These are phyloP conservation scores for Suhomyces terraborum DNA, from an alignment of 1,139 yeast genomes.

Conservation along the genomic window DNA sequence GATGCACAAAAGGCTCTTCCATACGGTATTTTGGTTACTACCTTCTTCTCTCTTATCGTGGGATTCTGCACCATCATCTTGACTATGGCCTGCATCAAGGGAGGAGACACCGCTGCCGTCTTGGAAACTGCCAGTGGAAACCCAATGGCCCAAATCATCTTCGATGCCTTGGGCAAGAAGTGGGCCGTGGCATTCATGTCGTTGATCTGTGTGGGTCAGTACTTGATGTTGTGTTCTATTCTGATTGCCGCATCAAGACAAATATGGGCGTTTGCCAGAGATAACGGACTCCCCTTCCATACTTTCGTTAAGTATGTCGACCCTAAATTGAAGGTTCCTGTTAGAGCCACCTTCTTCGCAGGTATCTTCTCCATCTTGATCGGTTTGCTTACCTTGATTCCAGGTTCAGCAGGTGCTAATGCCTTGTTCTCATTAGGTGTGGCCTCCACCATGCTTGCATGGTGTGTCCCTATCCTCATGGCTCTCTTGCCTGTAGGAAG, in stretches of 20 bases:
- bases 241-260: conserved; percentile 53
- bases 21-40: conserved; percentile 23
- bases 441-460: conserved; percentile 45
- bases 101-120: conserved; percentile 43
- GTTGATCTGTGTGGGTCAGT: conserved; percentile 60
- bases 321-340: conserved; percentile 29
- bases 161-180: conserved; percentile 63
- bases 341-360: conserved; percentile 37
- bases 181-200: conserved; percentile 73
- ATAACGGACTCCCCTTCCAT: conserved; percentile 45
- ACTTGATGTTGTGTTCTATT: conserved; percentile 63
- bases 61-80: conserved; percentile 62
- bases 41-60: conserved; percentile 54
- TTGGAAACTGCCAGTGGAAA: conserved; percentile 51
- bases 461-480: conserved; percentile 46
- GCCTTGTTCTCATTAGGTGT: conserved; percentile 55
- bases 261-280: conserved; percentile 54
- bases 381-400: conserved; percentile 36
- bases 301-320: conserved; percentile 32
- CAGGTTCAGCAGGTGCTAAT: conserved; percentile 36
- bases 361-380: conserved; percentile 29
- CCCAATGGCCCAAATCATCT: conserved; percentile 66
- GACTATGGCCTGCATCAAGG: conserved; percentile 53
- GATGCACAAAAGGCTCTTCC: conserved; percentile 32
- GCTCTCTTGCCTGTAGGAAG: conserved; percentile 45